Percentiles rank a stretch among this genome's conserved stretches.
phyloP scores from a whole-genome alignment of 441 rosid genomes.

The Populus hybrid region DNA sequence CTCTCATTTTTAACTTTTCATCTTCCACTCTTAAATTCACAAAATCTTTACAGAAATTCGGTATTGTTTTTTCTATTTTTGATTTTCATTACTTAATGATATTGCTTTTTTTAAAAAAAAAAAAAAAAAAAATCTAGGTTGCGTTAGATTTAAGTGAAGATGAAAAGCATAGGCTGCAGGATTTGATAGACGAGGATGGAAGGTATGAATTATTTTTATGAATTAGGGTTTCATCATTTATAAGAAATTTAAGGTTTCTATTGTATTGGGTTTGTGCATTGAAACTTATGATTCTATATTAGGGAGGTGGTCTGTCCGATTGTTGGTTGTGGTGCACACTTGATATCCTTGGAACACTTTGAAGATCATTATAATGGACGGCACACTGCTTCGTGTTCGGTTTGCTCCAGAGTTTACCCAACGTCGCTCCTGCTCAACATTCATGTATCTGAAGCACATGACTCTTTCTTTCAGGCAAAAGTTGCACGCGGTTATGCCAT shows the following conservation, averaged over 20 bases:
- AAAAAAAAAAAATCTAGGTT: constrained; percentile 35
- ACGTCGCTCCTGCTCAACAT: constrained; percentile 77
- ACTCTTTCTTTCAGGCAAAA: constrained; percentile 94
- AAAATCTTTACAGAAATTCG: not conserved
- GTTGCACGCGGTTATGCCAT: constrained; percentile 76
- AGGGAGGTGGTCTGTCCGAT: constrained; percentile 82
- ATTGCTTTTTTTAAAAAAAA: not conserved
- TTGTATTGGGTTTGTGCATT: not conserved
- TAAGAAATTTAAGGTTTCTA: not conserved
- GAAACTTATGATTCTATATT: constrained; percentile 41
- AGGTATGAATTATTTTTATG: constrained; percentile 34
- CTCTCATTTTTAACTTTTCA: not conserved
- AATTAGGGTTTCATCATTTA: not conserved
- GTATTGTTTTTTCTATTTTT: not conserved
- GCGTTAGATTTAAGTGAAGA: constrained; percentile 76
- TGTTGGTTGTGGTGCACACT: constrained; percentile 65
- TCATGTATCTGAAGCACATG: constrained; percentile 86
- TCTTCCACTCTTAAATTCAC: not conserved
- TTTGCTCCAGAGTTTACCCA: constrained; percentile 83
- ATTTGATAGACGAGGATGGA: constrained; percentile 45
- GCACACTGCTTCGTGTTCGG: constrained; percentile 86
- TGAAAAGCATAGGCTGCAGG: constrained; percentile 51
- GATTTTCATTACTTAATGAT: too few relatives aligned
- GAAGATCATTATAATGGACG: constrained; percentile 83
- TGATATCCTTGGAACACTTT: constrained; percentile 64